Evolutionary conservation across 495 filamentous ascomycete species (phyloP), one percentile per base, ranked within the genome.

Genomic region (Trypethelium eluteriae): DNA sequence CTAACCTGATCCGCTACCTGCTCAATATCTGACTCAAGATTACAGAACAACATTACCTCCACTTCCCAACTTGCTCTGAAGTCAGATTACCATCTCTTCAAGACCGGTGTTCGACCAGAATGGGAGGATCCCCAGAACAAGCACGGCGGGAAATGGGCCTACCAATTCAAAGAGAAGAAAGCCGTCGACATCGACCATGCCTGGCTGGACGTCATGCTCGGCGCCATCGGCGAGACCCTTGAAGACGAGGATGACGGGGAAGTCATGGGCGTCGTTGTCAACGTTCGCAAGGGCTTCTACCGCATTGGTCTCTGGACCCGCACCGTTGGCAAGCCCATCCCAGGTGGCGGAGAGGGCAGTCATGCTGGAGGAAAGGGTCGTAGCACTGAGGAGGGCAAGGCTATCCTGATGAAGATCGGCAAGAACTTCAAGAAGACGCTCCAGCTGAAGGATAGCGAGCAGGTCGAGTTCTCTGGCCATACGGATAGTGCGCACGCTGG

Each of bases 11-110:
- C 38, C 38, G 39, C 18, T 34, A 39, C 56, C 62, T 64, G 56
- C 18, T 56, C 11, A 64, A 18, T 66, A 38, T 38, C 64, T 12
- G 25, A n/a, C 46, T 68, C 14, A 63, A 12, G 18, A 49, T 35
- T 32, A 25, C 75, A 98, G 94, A 99, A 99, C 82, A 99, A 99
- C 80, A 97, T 99, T 78, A 89, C 92, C 34, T 88, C 93, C 16
- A 91, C 92, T 66, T 98, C 95, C 68, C 93, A 98, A 69, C 86
- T 99, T 38, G 89, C 92, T 53, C 85, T 96, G 69, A 99, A 98
- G 81, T 95, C 93, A 74, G 94, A 99, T 79, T 99, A 99, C 81
- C 94, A 99, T 76, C 88, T 99, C 36, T 99, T 99, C 88, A 99
- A 99, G 80, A 87, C 89, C 74, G 92, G 92, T 68, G 88, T 98